Conservation (phyloP, 106 monocot genomes). For the Allium cepa region DNA sequence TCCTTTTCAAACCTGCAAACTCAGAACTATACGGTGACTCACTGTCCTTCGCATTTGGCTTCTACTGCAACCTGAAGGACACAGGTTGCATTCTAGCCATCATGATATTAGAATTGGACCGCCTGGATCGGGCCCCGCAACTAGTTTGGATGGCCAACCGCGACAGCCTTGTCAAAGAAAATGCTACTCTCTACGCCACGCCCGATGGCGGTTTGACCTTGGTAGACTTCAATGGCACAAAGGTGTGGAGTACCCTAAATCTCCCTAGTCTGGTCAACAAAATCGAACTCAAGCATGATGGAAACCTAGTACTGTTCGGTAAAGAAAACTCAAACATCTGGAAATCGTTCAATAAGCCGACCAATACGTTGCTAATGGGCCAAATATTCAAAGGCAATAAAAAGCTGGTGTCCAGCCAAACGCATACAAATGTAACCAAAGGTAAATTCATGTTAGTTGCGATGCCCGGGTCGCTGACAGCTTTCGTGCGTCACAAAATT, state of each 20-base stretch:
- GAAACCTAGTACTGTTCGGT: constrained; percentile 4
- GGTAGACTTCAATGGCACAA: neutral
- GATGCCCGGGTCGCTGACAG: neutral
- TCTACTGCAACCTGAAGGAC: neutral
- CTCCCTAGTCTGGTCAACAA: too few species aligned
- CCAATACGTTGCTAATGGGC: constrained; percentile 9
- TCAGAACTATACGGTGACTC: neutral
- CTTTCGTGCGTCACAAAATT: constrained; percentile 7
- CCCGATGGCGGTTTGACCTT: neutral
- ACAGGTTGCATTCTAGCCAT: neutral
- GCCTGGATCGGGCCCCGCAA: neutral
- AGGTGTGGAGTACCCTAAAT: constrained; percentile 4
- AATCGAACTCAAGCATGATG: neutral
- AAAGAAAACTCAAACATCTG: neutral
- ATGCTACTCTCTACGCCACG: neutral
- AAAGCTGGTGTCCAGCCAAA: constrained; percentile 11
- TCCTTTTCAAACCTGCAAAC: neutral
- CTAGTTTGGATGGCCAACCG: constrained; percentile 10
- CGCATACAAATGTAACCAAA: neutral
- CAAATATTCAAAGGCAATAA: constrained; percentile 13
- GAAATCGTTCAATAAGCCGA: constrained; percentile 6
- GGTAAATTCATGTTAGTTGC: constrained; percentile 6
- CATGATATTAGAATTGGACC: neutral
- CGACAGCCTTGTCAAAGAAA: constrained; percentile 2
- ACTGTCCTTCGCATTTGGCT: constrained; percentile 2